Conservation (phyloP, 2,329 filamentous ascomycete genomes). For the Hymenoscyphus infarciens region DNA sequence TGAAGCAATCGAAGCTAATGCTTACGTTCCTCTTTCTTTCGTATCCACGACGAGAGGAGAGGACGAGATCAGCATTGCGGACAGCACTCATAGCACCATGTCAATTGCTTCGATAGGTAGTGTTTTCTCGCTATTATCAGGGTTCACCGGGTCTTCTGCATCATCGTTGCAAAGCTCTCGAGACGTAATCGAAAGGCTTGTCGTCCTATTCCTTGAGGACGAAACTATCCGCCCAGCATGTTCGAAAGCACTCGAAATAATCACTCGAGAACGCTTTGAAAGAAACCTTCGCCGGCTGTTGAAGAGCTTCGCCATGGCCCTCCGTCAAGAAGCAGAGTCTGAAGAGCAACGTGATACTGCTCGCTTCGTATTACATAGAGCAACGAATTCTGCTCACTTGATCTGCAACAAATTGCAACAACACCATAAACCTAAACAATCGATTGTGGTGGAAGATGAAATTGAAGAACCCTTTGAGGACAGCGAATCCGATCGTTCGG, state of each 20-base stretch:
- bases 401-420: slow-evolving; percentile 14
- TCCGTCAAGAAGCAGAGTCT: slow-evolving; percentile 16
- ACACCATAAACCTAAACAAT: not conserved
- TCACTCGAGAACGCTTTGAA: slow-evolving; percentile 16
- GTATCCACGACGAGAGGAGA: not conserved
- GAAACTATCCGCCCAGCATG: slow-evolving; percentile 9
- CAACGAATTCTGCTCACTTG: slow-evolving; percentile 19
- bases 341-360: slow-evolving; percentile 14
- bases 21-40: too few relatives aligned
- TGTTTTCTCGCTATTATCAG: slow-evolving; percentile 12
- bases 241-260: slow-evolving; percentile 5
- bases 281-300: slow-evolving; percentile 16
- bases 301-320: slow-evolving; percentile 12
- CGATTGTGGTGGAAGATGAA: slow-evolving; percentile 1
- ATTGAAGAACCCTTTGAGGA: not conserved
- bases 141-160: slow-evolving; percentile 13
- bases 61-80: not conserved
- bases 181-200: slow-evolving; percentile 14
- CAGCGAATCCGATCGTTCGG: not conserved
- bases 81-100: not conserved
- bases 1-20: too few relatives aligned
- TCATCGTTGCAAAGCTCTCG: slow-evolving; percentile 14
- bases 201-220: slow-evolving; percentile 16
- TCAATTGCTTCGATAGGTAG: slow-evolving; percentile 15
- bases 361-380: slow-evolving; percentile 16